Evolutionary conservation across 306 rosid species (phyloP), one percentile per base, ranked within the genome.

Genomic region (Gillenia trifoliata): DNA sequence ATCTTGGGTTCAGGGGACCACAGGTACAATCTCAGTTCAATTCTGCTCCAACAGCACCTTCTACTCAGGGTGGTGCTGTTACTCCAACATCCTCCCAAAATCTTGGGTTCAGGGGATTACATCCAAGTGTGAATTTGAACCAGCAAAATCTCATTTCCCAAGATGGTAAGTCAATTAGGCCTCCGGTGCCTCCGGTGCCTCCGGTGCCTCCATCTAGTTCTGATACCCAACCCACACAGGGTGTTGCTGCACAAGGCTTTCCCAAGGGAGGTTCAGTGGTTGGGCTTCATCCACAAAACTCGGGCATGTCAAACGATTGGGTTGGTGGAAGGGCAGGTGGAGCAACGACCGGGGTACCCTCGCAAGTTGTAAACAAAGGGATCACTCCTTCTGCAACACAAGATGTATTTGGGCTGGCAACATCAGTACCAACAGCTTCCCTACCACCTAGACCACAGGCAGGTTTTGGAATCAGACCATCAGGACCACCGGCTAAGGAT

Each of bases 391-490:
- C 86, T 69, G 55, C 71, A 57, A 79, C 70, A 52, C 87, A 73
- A 74, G 94, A 80, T 25, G 89, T 86, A 26, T 74, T 86, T 83
- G 96, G 91, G 74, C 70, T 82, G 74, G 80, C 81, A 75, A 77
- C 84, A 23, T 68, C 86, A 74, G 92, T 89, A 52, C 66, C 89
- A 77, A 87, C 83, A 80, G 77, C 79, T 78, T 71, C 85, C 11
- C 57, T 75, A 60, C 80, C 85, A 26, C 86, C 96, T 77, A 74
- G 78, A 49, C 88, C 85, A 45, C 85, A 82, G 61, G 73, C 88
- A 75, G 77, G 82, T 67, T 65, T 91, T 79, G 89, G 79, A 50
- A 61, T 77, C 31, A 83, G 68, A 69, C 64, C 89, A 49, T 77
- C 86, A 40, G 89, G 88, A 68, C 84, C 85, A 74, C 66, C 61